Evolutionary conservation across 2,329 filamentous ascomycete genomes (phyloP).

Genomic region (Nothopassalora personata): DNA sequence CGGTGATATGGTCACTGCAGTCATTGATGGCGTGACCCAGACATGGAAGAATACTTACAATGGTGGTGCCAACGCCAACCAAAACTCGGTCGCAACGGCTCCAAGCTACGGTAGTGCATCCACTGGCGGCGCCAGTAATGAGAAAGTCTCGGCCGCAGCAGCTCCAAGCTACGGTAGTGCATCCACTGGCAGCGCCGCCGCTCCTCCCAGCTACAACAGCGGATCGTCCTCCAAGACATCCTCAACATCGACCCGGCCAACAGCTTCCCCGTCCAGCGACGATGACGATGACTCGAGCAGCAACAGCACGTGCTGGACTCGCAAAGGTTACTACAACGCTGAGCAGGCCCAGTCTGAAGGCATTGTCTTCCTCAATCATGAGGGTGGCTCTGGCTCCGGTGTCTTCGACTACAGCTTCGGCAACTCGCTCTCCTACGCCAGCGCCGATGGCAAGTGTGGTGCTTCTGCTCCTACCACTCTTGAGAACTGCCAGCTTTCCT

Average conservation of each 20-base stretch:
- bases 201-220: conserved; percentile 2
- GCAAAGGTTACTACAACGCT: conserved; percentile 35
- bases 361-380: conserved; percentile 55
- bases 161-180: not conserved
- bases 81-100: conserved; percentile 6
- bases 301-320: conserved; percentile 29
- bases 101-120: not conserved
- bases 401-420: conserved; percentile 52
- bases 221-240: not conserved
- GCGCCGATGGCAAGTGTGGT: conserved; percentile 43
- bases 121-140: conserved; percentile 11
- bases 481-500: conserved; percentile 45
- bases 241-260: not conserved
- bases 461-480: conserved; percentile 47
- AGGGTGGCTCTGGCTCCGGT: conserved; percentile 52
- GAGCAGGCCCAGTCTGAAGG: conserved; percentile 43
- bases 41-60: conserved; percentile 56
- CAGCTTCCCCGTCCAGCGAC: conserved; percentile 17
- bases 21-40: conserved; percentile 53
- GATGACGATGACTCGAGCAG: conserved; percentile 11
- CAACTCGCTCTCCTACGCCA: conserved; percentile 54
- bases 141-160: conserved; percentile 7
- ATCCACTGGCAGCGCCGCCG: conserved; percentile 18
- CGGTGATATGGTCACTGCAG: conserved; percentile 50
- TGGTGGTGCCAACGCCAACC: conserved; percentile 29